These are phyloP conservation scores for Mortierella sp. DNA, from an alignment of 371 early-diverging fungal species.

Conservation along the genomic window DNA sequence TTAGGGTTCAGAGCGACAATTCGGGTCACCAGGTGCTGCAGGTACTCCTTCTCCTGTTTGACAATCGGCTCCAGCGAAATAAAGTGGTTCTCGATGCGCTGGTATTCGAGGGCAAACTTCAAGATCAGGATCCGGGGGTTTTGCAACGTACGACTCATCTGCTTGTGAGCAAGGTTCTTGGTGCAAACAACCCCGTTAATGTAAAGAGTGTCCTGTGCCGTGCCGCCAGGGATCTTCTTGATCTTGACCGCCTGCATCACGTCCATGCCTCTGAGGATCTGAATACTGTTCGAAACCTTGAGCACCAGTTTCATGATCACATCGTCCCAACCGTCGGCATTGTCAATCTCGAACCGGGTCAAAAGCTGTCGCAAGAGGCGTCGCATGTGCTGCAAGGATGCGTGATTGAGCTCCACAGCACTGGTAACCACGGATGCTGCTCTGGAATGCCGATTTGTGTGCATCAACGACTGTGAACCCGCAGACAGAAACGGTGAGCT, in stretches of 20 bases:
- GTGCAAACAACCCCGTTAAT: conserved; percentile 89
- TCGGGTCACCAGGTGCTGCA: conserved; percentile 81
- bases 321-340: conserved; percentile 77
- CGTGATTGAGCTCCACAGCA: conserved; percentile 76
- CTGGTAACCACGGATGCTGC: conserved; percentile 65
- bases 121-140: conserved; percentile 89
- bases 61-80: conserved; percentile 87
- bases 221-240: conserved; percentile 92
- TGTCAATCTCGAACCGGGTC: conserved; percentile 51
- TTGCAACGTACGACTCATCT: conserved; percentile 78
- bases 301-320: conserved; percentile 78
- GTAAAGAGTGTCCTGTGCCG: conserved; percentile 81
- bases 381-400: conserved; percentile 77
- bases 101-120: conserved; percentile 90
- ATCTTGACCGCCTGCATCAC: conserved; percentile 93
- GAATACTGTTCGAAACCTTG: conserved; percentile 75
- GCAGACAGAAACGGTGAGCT: conserved; percentile 44
- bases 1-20: conserved; percentile 83
- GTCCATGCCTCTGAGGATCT: conserved; percentile 88
- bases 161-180: conserved; percentile 91
- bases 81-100: conserved; percentile 84
- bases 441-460: conserved; percentile 60
- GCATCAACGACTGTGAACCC: conserved; percentile 45
- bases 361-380: conserved; percentile 71
- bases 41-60: conserved; percentile 88